Percentiles rank a stretch among this genome's conserved stretches.
Conservation (phyloP, 495 filamentous ascomycete genomes). For the Pseudevernia furfuracea region DNA sequence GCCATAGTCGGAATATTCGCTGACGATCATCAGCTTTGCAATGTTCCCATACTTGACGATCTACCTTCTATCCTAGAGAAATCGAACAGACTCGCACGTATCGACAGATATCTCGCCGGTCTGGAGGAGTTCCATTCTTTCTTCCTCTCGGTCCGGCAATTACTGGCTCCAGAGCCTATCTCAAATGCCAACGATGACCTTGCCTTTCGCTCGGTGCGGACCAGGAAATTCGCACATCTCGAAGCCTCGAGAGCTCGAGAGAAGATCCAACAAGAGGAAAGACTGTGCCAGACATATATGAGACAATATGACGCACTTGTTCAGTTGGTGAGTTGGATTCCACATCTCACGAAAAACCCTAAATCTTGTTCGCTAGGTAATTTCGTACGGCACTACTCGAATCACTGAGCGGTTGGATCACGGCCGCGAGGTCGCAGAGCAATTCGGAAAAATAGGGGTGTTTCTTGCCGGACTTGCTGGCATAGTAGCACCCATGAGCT, state of each 20-base stretch:
- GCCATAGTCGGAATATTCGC: too few relatives aligned
- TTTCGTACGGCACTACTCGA: constrained; percentile 6
- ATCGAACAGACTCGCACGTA: constrained; percentile 13
- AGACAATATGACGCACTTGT: constrained; percentile 20
- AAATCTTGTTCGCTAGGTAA: not conserved
- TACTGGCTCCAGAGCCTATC: not conserved
- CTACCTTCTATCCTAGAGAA: constrained; percentile 16
- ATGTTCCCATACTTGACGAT: constrained; percentile 1
- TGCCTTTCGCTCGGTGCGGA: not conserved
- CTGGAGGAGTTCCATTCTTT: constrained; percentile 17
- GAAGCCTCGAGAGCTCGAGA: constrained; percentile 14
- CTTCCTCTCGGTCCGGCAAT: constrained; percentile 15
- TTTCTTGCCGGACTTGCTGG: constrained; percentile 17
- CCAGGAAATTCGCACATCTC: constrained; percentile 4
- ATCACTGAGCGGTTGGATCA: constrained; percentile 14
- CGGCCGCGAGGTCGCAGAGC: constrained; percentile 15
- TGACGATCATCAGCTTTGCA: not conserved
- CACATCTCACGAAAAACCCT: not conserved
- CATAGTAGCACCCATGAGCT: constrained; percentile 17
- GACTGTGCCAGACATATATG: constrained; percentile 19
- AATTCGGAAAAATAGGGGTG: constrained; percentile 18
- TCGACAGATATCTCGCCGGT: constrained; percentile 18
- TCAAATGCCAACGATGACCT: not conserved
- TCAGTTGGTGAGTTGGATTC: constrained; percentile 10
- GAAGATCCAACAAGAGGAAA: constrained; percentile 19